Evolutionary conservation across 2,329 filamentous ascomycete genomes (phyloP).

Genomic region (Botrytis squamosa): DNA sequence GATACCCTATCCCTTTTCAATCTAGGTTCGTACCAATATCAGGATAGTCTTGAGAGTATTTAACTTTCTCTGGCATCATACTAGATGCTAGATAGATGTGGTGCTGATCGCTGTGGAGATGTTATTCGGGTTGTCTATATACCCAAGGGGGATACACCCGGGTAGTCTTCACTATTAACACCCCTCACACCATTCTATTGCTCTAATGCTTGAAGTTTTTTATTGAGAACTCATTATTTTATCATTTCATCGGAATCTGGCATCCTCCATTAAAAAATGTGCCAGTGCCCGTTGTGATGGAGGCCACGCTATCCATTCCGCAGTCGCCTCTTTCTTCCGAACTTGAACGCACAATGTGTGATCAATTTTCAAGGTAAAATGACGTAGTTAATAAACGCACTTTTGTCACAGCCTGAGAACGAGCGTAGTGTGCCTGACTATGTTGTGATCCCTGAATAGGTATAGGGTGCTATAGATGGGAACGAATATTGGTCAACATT

Average conservation of each 20-base stretch:
- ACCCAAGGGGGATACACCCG: not conserved
- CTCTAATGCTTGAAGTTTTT: not conserved
- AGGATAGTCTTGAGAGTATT: not conserved
- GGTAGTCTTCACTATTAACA: not conserved
- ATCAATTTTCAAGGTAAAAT: not conserved
- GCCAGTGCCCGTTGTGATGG: not conserved
- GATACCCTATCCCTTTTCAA: not conserved
- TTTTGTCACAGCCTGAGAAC: not conserved
- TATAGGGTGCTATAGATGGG: not conserved
- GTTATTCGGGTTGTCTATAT: not conserved
- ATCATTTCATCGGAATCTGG: not conserved
- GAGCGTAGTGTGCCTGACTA: fast-evolving
- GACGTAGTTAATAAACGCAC: not conserved
- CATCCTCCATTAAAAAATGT: not conserved
- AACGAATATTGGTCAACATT: not conserved
- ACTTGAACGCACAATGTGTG: not conserved
- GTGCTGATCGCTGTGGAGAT: not conserved
- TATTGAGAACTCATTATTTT: not conserved
- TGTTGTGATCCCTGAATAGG: not conserved
- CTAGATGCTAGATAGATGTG: not conserved
- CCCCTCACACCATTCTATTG: not conserved
- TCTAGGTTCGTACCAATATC: not conserved
- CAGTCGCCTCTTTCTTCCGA: not conserved
- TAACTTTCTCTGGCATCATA: not conserved
- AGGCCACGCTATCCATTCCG: not conserved